phyloP scores from a whole-genome alignment of 345 rosid genomes.

The Murraya paniculata region DNA sequence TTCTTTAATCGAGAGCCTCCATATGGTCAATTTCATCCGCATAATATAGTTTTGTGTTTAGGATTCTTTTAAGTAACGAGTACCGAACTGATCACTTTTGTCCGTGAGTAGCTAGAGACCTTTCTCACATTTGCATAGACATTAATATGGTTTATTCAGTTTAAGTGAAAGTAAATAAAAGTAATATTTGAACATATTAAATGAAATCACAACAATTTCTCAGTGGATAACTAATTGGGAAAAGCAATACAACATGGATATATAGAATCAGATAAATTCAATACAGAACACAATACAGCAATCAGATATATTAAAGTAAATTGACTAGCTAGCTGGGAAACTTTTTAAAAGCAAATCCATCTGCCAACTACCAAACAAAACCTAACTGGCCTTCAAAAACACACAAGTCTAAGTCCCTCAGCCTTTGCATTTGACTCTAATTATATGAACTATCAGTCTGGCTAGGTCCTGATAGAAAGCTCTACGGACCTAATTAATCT shows the following conservation, averaged over 20 bases:
- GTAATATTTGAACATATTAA: too few species aligned
- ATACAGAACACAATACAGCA: background rate
- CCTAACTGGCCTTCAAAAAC: background rate
- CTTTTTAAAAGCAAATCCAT: background rate
- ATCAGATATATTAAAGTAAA: background rate
- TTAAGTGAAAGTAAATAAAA: too few species aligned
- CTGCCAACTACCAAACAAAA: conserved; percentile 11
- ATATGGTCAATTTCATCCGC: background rate
- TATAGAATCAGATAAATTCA: too few species aligned
- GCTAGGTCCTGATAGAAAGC: background rate
- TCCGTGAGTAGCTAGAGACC: background rate
- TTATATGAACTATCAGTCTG: too few species aligned
- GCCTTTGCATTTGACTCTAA: conserved; percentile 13
- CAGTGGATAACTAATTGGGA: too few species aligned
- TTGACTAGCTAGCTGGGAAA: background rate
- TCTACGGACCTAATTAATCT: conserved; percentile 1
- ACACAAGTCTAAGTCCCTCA: background rate
- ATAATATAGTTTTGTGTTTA: too few species aligned
- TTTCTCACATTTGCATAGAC: background rate
- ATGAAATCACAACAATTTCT: too few species aligned
- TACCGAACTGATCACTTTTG: conserved; percentile 4
- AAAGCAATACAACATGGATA: too few species aligned
- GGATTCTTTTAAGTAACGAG: background rate
- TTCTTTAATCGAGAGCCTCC: background rate
- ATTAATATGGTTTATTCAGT: too few species aligned